phyloP scores from a whole-genome alignment of 108 stramenopile species.

The Stephanodiscus triporus region DNA sequence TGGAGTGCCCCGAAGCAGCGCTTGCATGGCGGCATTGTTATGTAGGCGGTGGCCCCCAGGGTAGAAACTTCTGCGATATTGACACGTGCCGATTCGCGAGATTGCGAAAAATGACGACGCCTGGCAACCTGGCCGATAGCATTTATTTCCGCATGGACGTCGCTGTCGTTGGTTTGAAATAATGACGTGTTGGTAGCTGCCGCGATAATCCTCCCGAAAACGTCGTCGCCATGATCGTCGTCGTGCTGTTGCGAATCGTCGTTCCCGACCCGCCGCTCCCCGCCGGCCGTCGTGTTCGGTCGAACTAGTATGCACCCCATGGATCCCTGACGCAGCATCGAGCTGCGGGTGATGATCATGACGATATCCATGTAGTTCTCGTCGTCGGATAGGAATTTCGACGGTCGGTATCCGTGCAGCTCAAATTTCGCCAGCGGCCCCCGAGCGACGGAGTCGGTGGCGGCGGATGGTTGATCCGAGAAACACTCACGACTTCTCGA shows the following conservation, averaged over 20 bases:
- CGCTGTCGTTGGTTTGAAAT: conserved; percentile 51
- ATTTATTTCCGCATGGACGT: conserved; percentile 76
- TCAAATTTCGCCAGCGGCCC: conserved; percentile 9
- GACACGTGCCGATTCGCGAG: neutral
- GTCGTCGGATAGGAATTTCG: conserved; percentile 48
- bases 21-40: conserved; percentile 86
- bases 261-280: neutral
- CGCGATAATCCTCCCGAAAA: conserved; percentile 41
- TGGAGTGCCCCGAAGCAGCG: conserved; percentile 63
- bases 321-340: conserved; percentile 60
- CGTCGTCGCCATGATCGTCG: neutral
- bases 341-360: conserved; percentile 63
- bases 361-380: conserved; percentile 72
- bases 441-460: neutral
- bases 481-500: neutral
- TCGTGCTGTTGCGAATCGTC: conserved; percentile 5
- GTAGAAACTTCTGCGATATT: no score
- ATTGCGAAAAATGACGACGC: neutral
- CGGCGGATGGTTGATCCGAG: neutral
- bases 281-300: neutral
- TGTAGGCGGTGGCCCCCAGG: conserved; percentile 57
- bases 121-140: conserved; percentile 58
- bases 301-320: conserved; percentile 75
- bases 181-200: conserved; percentile 60
- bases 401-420: conserved; percentile 7